A percentile compares a stretch with the other conserved stretches of the same genome.
Evolutionary conservation across 352 stramenopile species (phyloP).

Genomic region (Aphanomyces stellatus): DNA sequence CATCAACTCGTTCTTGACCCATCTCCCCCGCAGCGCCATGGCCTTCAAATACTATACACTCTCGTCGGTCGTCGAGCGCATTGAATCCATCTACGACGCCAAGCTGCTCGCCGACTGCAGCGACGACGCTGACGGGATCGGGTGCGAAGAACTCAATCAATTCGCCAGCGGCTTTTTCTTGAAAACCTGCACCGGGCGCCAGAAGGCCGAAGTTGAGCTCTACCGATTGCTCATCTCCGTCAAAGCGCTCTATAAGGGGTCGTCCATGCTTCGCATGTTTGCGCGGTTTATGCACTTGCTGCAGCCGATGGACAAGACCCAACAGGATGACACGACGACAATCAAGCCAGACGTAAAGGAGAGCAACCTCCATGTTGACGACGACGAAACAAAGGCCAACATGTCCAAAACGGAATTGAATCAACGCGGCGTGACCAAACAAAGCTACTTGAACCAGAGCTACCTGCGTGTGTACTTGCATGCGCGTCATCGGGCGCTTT

Average conservation of each 20-base stretch:
- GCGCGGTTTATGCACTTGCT: conserved; percentile 42
- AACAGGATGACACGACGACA: neutral
- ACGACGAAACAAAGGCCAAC: conserved; percentile 4
- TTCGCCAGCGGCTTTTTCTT: conserved; percentile 71
- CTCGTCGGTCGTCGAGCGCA: conserved; percentile 38
- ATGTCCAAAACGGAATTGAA: neutral
- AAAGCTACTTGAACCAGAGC: conserved; percentile 42
- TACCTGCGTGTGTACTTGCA: conserved; percentile 63
- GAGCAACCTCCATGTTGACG: neutral
- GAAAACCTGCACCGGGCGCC: conserved; percentile 49
- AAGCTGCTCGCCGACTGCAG: conserved; percentile 52
- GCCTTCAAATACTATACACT: conserved; percentile 55
- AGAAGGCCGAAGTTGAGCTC: conserved; percentile 52
- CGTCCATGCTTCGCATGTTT: conserved; percentile 55
- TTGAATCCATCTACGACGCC: conserved; percentile 71
- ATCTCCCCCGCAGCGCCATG: conserved; percentile 61
- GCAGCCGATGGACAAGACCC: neutral
- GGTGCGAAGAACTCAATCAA: conserved; percentile 31
- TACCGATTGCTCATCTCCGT: conserved; percentile 65
- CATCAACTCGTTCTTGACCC: conserved; percentile 54
- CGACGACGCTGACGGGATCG: conserved; percentile 53
- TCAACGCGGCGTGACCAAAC: conserved; percentile 20
- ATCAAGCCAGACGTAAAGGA: neutral
- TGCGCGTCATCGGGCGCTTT: conserved; percentile 23
- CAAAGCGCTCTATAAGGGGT: conserved; percentile 40